A percentile compares a stretch with the other conserved stretches of the same genome.
Conservation (phyloP, 495 filamentous ascomycete genomes). For the Penicillium diatomitis region DNA sequence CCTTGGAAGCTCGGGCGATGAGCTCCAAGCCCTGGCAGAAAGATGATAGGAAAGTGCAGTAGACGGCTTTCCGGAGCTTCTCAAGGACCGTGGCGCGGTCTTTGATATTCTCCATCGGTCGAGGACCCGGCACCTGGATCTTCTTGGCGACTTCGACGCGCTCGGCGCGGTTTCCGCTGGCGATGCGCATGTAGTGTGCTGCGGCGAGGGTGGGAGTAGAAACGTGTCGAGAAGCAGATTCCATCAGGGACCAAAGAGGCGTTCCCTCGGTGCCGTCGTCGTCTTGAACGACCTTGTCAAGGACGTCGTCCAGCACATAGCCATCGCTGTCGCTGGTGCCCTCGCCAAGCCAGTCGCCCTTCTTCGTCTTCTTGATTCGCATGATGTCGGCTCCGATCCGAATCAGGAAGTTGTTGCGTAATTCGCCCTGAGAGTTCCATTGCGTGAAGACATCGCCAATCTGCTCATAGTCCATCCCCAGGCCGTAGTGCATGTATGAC, state of each 20-base stretch:
- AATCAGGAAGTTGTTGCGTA: conserved; percentile 54
- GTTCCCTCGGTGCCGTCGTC: conserved; percentile 61
- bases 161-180: conserved; percentile 52
- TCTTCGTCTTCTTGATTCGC: conserved; percentile 26
- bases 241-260: conserved; percentile 53
- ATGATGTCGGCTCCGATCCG: conserved; percentile 58
- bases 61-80: conserved; percentile 50
- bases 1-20: conserved; percentile 50
- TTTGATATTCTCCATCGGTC: conserved; percentile 29
- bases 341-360: conserved; percentile 36
- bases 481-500: conserved; percentile 50
- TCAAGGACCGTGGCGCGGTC: conserved; percentile 47
- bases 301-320: conserved; percentile 53
- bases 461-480: conserved; percentile 53
- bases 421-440: conserved; percentile 52
- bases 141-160: conserved; percentile 39
- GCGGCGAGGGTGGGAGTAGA: conserved; percentile 55
- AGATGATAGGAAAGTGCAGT: conserved; percentile 51
- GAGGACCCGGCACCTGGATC: conserved; percentile 32
- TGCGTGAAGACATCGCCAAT: conserved; percentile 66
- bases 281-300: conserved; percentile 72
- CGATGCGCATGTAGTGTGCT: conserved; percentile 57
- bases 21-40: conserved; percentile 62
- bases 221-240: conserved; percentile 54
- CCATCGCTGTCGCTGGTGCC: conserved; percentile 19